These are phyloP conservation scores for Fraxinus nigra DNA, from an alignment of 305 asterid species.

Conservation along the genomic window DNA sequence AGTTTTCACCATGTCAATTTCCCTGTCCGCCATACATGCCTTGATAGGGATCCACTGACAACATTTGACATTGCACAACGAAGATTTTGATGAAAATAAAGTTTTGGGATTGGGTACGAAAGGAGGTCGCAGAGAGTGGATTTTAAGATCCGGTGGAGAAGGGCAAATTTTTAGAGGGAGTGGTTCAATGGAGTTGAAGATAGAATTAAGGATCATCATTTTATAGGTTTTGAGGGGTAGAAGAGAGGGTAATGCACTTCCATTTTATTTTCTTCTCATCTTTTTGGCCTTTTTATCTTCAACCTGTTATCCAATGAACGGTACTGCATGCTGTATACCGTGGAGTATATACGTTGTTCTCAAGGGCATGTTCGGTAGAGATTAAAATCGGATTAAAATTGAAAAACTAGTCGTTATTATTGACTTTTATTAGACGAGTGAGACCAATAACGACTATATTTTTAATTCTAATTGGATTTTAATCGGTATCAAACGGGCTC, in stretches of 20 bases:
- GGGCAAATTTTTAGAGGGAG: constrained; percentile 27
- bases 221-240: constrained; percentile 7
- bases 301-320: constrained; percentile 6
- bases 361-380: too few species aligned
- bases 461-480: too few species aligned
- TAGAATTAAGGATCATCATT: constrained; percentile 26
- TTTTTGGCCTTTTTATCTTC: neutral
- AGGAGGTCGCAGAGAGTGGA: constrained; percentile 3
- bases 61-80: constrained; percentile 12
- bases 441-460: too few species aligned
- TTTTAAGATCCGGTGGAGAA: constrained; percentile 10
- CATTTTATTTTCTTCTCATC: constrained; percentile 22
- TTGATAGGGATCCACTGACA: constrained; percentile 33
- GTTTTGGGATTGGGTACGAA: constrained; percentile 14
- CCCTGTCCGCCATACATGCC: constrained; percentile 45
- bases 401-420: too few species aligned
- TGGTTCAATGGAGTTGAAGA: constrained; percentile 33
- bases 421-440: too few species aligned
- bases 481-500: too few species aligned
- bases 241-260: constrained; percentile 13
- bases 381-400: too few species aligned
- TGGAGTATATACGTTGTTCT: neutral
- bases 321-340: neutral
- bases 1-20: constrained; percentile 78
- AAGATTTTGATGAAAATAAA: neutral